Conservation (phyloP, 495 filamentous ascomycete species). For the Penicillium angulare region DNA sequence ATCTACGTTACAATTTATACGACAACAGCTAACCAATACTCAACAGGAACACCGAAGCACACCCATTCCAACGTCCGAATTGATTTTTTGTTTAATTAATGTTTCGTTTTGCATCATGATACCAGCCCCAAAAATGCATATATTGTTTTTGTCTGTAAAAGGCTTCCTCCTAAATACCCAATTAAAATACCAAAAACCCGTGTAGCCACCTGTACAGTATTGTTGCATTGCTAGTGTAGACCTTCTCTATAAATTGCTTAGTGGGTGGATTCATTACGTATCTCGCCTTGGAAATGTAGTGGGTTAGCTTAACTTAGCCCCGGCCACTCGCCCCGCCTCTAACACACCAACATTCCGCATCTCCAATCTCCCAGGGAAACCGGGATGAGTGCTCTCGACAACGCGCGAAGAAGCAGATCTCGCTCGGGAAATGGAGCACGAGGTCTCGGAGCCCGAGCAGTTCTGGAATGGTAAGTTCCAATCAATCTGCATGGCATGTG, state of each 20-base stretch:
- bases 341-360: slow-evolving; percentile 20
- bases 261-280: too few species aligned
- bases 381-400: slow-evolving; percentile 44
- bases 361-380: slow-evolving; percentile 24
- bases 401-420: slow-evolving; percentile 36
- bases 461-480: slow-evolving; percentile 80
- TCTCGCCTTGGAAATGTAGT: too few species aligned
- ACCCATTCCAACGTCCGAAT: slow-evolving; percentile 49
- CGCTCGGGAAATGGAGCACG: slow-evolving; percentile 51
- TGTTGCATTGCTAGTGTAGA: too few species aligned
- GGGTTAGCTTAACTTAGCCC: too few species aligned
- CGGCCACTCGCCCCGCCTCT: slow-evolving; percentile 21
- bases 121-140: slow-evolving; percentile 30
- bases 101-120: slow-evolving; percentile 22
- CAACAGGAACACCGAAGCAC: slow-evolving; percentile 54
- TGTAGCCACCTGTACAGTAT: too few species aligned
- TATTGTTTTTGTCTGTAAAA: slow-evolving; percentile 3
- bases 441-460: slow-evolving; percentile 79
- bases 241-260: too few species aligned
- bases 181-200: not conserved
- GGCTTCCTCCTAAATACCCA: not conserved
- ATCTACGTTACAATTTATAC: not conserved
- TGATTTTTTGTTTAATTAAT: slow-evolving; percentile 14
- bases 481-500: not conserved
- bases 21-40: not conserved